Evolutionary conservation across 192 early-diverging fungal species (phyloP), one percentile per base, ranked within the genome.

Genomic region (Funneliformis geosporum): DNA sequence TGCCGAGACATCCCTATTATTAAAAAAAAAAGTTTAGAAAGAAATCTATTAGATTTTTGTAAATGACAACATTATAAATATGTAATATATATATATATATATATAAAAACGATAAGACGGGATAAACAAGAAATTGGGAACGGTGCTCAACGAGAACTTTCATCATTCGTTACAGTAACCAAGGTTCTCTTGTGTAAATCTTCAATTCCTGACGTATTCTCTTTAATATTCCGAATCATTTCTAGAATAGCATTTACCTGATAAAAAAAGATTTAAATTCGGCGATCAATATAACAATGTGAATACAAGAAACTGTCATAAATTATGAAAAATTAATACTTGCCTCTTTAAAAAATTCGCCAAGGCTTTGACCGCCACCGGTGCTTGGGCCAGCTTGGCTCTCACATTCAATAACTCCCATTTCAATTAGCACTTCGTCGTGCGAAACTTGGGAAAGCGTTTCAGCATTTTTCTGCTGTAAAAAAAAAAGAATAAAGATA

Each of bases 1-100:
- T 74, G 73, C 38, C 73, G 73, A 38, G 73, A 74, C 73, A 74
- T 74, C 33, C 73, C 73, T 74, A 74, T 55, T 27, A n/a, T 59
- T n/a, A n/a, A n/a, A 8, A 74, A 39, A 47, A 40, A 27, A 59
- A 33, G 23, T 25, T 44, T 23, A 44, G 46, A 8, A n/a, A 47
- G n/a, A 7, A 33, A 59, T 38, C n/a, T n/a, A n/a, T n/a, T n/a
- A n/a, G n/a, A 67, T 0, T 18, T 59, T 50, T 60, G 12, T 25
- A 25, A 59, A 14, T 27, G 55, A 50, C 33, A 59, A 27, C 0
- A 60, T 55, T n/a, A 55, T 28, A 18, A 21, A 25, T 21, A 14
- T 25, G n/a, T n/a, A n/a, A n/a, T n/a, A n/a, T n/a, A n/a, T n/a
- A n/a, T n/a, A n/a, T n/a, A n/a, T n/a, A n/a, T n/a, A n/a, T n/a